These are phyloP conservation scores for Diaporthe humulicola DNA, from an alignment of 2,329 filamentous ascomycete genomes.

Conservation along the genomic window DNA sequence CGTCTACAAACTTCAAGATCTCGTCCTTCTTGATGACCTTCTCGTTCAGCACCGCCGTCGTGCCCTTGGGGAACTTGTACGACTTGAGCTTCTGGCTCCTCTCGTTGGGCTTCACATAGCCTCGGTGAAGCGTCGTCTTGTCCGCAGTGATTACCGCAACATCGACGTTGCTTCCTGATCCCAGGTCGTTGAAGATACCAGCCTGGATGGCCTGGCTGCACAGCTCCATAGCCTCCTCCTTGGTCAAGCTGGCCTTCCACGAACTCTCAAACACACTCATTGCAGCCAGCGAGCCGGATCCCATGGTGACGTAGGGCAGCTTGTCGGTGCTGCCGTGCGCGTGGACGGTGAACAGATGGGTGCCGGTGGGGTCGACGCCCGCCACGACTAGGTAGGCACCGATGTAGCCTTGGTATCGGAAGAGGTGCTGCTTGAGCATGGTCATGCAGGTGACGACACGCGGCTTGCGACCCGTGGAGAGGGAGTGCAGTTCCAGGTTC, in stretches of 20 bases:
- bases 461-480: constrained; percentile 95
- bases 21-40: constrained; percentile 96
- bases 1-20: constrained; percentile 92
- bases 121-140: constrained; percentile 93
- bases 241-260: constrained; percentile 85
- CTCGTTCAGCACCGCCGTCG: constrained; percentile 96
- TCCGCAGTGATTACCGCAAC: constrained; percentile 95
- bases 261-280: constrained; percentile 98
- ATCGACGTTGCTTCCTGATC: constrained; percentile 97
- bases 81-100: constrained; percentile 91
- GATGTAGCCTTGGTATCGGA: constrained; percentile 97
- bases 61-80: constrained; percentile 90
- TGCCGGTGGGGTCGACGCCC: constrained; percentile 94
- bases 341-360: constrained; percentile 97
- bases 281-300: constrained; percentile 92
- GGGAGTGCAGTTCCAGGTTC: constrained; percentile 95
- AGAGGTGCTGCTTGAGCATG: constrained; percentile 98
- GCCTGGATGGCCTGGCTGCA: constrained; percentile 90
- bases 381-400: constrained; percentile 98
- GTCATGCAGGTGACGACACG: constrained; percentile 99
- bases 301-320: constrained; percentile 99
- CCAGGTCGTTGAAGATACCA: constrained; percentile 98
- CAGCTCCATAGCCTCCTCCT: constrained; percentile 86
- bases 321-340: constrained; percentile 99
- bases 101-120: constrained; percentile 94